Conservation (phyloP, 2,329 filamentous ascomycete genomes). For the Aaosphaeria pasadenensis region DNA sequence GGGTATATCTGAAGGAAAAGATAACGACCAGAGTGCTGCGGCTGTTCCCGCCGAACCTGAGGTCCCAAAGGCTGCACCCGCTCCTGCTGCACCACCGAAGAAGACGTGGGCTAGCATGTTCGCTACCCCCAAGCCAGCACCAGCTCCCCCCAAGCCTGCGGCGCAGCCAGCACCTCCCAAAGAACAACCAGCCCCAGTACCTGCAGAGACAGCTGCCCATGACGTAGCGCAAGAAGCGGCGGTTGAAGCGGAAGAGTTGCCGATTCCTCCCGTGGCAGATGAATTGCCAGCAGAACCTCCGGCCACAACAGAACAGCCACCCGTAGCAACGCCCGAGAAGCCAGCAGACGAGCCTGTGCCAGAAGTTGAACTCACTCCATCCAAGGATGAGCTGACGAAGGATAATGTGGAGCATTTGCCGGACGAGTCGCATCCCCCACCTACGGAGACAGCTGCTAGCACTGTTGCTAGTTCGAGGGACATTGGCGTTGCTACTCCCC, state of each 20-base stretch:
- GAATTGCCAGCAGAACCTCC: conserved; percentile 34
- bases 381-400: conserved; percentile 82
- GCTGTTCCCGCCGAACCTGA: conserved; percentile 27
- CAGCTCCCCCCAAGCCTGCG: conserved; percentile 33
- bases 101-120: conserved; percentile 57
- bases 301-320: conserved; percentile 21
- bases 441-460: conserved; percentile 82
- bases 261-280: conserved; percentile 34
- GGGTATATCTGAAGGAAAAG: conserved; percentile 40
- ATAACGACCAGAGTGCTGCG: conserved; percentile 19
- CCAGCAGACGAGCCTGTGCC: conserved; percentile 50
- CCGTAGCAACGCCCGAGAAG: conserved; percentile 30
- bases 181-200: conserved; percentile 30
- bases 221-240: conserved; percentile 38
- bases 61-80: conserved; percentile 26
- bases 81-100: conserved; percentile 37
- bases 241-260: conserved; percentile 40
- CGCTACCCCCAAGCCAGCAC: conserved; percentile 49
- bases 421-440: conserved; percentile 73
- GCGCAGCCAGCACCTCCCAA: conserved; percentile 35
- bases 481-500: conserved; percentile 57
- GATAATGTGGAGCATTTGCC: conserved; percentile 89
- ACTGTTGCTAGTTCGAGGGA: conserved; percentile 86
- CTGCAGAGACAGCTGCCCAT: conserved; percentile 36
- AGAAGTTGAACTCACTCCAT: conserved; percentile 56